Base-by-base conservation (phyloP, 2,329 filamentous ascomycete species). In the Fusarium nisikadoi region DNA sequence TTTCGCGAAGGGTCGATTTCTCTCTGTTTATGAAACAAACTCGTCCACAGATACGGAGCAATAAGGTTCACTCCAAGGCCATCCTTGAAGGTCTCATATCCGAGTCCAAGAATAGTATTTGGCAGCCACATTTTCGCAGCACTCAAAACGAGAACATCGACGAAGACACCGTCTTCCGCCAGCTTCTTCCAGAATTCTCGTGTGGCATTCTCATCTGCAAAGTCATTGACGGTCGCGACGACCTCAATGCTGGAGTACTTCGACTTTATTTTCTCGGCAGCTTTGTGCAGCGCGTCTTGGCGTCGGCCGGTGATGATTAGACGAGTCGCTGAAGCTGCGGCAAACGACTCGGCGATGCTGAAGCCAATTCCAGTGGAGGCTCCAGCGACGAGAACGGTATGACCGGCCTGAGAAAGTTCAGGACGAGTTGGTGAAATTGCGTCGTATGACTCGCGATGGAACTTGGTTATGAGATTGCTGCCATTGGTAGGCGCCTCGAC, bases 301-400 rank as follows among this genome's bases (percentile, higher is more conserved):
- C 80, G 80, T 11, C 85, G 83, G 7, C 81, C 83, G 2, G 82
- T 68, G 29, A 87, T 79, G 36, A 82, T 79, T 43, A 86, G 75
- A 9, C 76, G 77, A 2, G 75, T 43, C 2, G 83, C 81, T 0
- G 78, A 78, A 0, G 85, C 86, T 8, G 70, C 65, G 11, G 81
- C 77, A 62, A 86, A 93, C 33, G 89, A 82, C 52, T 86, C 84
- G 4, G 91, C 63, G 23, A 68, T 68, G 6, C 63, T 68, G 9
- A 62, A 47, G 13, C 65, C 65, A n/a, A 68, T 68, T 1, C 65
- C 65, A 2, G 65, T 68, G 1, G 65, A 68, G 2, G 63, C 65
- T 11, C 63, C 63, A 4, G 63, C 55, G 9, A 68, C 55, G 3
- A 68, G 41, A 12, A 68, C 20, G 6, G 55, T 68, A 11, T 12